These are phyloP conservation scores for Cyclotella baltica DNA, from an alignment of 108 stramenopile species.

Conservation along the genomic window DNA sequence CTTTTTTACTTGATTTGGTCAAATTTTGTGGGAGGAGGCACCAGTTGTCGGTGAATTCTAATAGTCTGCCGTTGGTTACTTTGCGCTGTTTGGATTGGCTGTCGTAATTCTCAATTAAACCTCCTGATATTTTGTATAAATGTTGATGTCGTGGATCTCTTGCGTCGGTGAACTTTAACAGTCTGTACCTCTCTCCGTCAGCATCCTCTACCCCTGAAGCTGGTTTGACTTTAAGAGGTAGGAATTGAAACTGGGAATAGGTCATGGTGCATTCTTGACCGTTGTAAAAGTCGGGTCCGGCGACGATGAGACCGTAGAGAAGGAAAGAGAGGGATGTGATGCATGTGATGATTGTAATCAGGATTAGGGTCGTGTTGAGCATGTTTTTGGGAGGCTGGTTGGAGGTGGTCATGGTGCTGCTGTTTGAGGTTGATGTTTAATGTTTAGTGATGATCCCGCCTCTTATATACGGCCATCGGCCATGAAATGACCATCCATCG, in stretches of 20 bases:
- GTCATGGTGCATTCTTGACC: constrained; percentile 84
- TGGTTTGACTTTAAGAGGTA: constrained; percentile 39
- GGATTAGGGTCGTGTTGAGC: no score
- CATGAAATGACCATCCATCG: no score
- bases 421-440: no score
- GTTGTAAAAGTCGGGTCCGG: constrained; percentile 59
- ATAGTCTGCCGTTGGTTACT: constrained; percentile 19
- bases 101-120: constrained; percentile 34
- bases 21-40: constrained; percentile 25
- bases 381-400: no score
- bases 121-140: constrained; percentile 35
- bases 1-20: constrained; percentile 5
- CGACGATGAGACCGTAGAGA: constrained; percentile 35
- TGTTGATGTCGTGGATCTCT: constrained; percentile 70
- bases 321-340: constrained; percentile 21
- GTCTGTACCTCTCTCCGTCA: constrained; percentile 48
- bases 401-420: no score
- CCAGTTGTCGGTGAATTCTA: constrained; percentile 50
- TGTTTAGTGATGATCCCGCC: no score
- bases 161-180: constrained; percentile 77
- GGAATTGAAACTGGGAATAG: constrained; percentile 55
- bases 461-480: no score
- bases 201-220: constrained; percentile 11
- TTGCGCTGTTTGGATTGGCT: constrained; percentile 20
- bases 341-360: no score